Percentiles rank a stretch among this genome's conserved stretches.
Conservation (phyloP, 2,329 filamentous ascomycete genomes). For the Beauveria brongniartii region DNA sequence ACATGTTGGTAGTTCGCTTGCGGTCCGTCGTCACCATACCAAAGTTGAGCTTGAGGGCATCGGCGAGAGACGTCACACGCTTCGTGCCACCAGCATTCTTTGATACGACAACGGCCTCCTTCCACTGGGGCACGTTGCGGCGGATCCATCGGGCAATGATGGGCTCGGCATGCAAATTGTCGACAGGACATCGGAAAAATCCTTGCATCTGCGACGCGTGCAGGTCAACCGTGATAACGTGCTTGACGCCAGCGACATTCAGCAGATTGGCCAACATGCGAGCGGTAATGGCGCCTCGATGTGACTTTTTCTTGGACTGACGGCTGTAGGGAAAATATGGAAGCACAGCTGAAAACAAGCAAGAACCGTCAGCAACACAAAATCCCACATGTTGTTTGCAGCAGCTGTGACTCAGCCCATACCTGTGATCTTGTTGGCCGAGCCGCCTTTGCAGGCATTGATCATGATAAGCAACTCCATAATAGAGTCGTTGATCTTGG, state of each 20-base stretch:
- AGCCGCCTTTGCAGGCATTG: slow-evolving; percentile 94
- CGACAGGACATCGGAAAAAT: slow-evolving; percentile 95
- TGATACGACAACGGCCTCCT: slow-evolving; percentile 88
- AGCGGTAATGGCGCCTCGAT: slow-evolving; percentile 91
- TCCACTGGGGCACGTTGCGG: slow-evolving; percentile 80
- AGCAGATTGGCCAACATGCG: slow-evolving; percentile 95
- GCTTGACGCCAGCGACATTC: slow-evolving; percentile 86
- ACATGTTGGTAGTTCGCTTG: slow-evolving; percentile 57
- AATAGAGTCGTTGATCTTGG: slow-evolving; percentile 95
- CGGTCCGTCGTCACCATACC: slow-evolving; percentile 88
- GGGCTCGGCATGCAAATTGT: slow-evolving; percentile 94
- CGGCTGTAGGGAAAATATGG: slow-evolving; percentile 99
- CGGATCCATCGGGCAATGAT: slow-evolving; percentile 94
- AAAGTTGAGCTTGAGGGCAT: slow-evolving; percentile 94
- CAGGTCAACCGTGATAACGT: slow-evolving; percentile 94
- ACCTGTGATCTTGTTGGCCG: slow-evolving; percentile 95
- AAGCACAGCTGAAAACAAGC: slow-evolving; percentile 56
- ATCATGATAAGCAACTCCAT: slow-evolving; percentile 99
- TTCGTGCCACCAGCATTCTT: slow-evolving; percentile 98
- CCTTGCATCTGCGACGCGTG: slow-evolving; percentile 99
- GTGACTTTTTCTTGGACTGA: slow-evolving; percentile 98
- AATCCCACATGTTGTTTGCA: background rate
- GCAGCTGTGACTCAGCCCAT: background rate
- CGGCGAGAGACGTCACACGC: slow-evolving; percentile 88
- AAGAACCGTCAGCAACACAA: background rate